Evolutionary conservation across 345 rosid species (phyloP).

Genomic region (Rhizophora apiculata): DNA sequence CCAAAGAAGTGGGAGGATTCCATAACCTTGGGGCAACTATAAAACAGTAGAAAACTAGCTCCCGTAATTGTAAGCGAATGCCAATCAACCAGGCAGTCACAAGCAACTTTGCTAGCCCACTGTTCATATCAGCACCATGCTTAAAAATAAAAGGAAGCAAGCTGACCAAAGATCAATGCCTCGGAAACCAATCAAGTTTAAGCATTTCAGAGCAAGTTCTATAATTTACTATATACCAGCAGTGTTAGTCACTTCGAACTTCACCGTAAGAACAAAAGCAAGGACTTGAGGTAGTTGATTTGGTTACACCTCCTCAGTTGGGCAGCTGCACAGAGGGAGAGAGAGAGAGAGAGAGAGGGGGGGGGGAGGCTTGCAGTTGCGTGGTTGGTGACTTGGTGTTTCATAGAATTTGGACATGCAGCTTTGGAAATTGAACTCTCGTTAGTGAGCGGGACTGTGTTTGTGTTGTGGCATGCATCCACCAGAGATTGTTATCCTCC

Average conservation of each 20-base stretch:
- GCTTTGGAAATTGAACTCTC: conserved; percentile 6
- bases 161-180: too few relatives aligned
- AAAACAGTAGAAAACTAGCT: too few relatives aligned
- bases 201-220: too few relatives aligned
- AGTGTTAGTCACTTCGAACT: not conserved
- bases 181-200: too few relatives aligned
- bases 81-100: too few relatives aligned
- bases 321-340: conserved; percentile 8
- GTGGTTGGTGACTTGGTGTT: conserved; percentile 10
- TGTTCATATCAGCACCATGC: too few relatives aligned
- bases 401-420: conserved; percentile 2
- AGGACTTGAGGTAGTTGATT: not conserved
- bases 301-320: conserved; percentile 11
- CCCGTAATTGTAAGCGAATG: too few relatives aligned
- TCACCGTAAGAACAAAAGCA: not conserved
- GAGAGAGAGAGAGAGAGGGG: too few relatives aligned
- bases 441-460: conserved; percentile 20
- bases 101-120: too few relatives aligned
- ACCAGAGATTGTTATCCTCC: conserved; percentile 60
- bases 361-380: conserved; percentile 7
- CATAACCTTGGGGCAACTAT: too few relatives aligned
- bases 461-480: conserved; percentile 28
- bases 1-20: too few relatives aligned
- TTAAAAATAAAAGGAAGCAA: too few relatives aligned
- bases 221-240: not conserved